These are phyloP conservation scores for Alternaria incomplexa DNA, from an alignment of 2,329 filamentous ascomycete species.

Conservation along the genomic window DNA sequence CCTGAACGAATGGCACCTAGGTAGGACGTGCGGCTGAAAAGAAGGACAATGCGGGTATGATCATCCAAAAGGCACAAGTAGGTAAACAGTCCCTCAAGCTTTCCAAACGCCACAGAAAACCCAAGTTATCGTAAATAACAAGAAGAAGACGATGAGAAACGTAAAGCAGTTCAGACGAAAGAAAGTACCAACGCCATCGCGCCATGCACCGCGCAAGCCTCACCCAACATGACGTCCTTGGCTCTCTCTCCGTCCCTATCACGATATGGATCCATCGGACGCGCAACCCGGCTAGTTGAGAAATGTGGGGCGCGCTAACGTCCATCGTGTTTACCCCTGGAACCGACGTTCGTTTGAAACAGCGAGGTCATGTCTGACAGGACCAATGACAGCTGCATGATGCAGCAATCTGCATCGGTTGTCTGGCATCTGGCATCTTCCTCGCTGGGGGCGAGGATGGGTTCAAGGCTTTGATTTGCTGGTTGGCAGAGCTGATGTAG, in stretches of 20 bases:
- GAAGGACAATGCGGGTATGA: neutral
- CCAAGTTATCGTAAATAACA: neutral
- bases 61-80: neutral
- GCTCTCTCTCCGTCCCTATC: neutral
- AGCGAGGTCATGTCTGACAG: neutral
- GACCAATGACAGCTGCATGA: neutral
- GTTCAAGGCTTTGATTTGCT: neutral
- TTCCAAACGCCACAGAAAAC: neutral
- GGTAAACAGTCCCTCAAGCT: neutral
- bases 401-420: neutral
- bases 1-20: neutral
- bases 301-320: neutral
- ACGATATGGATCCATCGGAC: neutral
- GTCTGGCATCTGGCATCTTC: neutral
- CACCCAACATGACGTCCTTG: conserved; percentile 8
- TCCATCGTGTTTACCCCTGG: conserved; percentile 4
- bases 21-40: neutral
- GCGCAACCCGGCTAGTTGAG: neutral
- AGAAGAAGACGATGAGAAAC: neutral
- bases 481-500: neutral
- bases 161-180: neutral
- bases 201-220: conserved; percentile 1
- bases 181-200: neutral
- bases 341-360: conserved; percentile 9
- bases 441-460: neutral